Evolutionary conservation across 176 grass and related monocot genomes (phyloP), one percentile per base, ranked within the genome.

Genomic region (Oryza coarctata): DNA sequence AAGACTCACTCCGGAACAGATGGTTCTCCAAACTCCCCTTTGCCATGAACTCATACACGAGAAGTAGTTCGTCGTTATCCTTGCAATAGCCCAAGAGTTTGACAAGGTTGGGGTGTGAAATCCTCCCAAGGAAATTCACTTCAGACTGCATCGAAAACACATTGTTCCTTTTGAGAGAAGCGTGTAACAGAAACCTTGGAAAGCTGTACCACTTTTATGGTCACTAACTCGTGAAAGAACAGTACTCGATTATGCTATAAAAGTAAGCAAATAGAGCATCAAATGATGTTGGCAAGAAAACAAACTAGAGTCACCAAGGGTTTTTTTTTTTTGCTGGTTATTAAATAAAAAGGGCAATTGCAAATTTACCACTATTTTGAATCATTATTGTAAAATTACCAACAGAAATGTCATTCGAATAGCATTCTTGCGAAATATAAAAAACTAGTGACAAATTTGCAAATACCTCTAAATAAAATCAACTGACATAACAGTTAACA

Each of bases 1-100:
- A 83, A 83, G 36, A 83, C 86, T 94, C 65, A 97, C 94, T 97
- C 80, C 94, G 78, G 71, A 97, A 97, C 8, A 97, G 89, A 78
- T 97, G 94, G 80, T 97, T 97, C 71, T 97, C 94, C 81, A 97
- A 90, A 83, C 91, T 94, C 75, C 94, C 91, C 68, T 87, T 97
- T 3, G 87, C 52, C 94, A 97, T 85, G 82, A 84, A 97, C 72
- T 97, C 94, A 7, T 97, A 97, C 8, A 94, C 91, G 18, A 97
- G 94, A 3, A 97, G 68, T 12, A 94, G 94, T 55, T 97, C 94
- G 33, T 80, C 85, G 28, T 87, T 85, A n/a, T 97, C 94, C 94
- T 84, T 90, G 81, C 83, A 92, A 75, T 97, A 97, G 10, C 94
- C 91, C 76, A 97, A 85, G 27, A 97, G 89, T 81, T 90, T 97